These are phyloP conservation scores for Globisporangium uncinulatum DNA, from an alignment of 352 stramenopile genomes.

Conservation along the genomic window DNA sequence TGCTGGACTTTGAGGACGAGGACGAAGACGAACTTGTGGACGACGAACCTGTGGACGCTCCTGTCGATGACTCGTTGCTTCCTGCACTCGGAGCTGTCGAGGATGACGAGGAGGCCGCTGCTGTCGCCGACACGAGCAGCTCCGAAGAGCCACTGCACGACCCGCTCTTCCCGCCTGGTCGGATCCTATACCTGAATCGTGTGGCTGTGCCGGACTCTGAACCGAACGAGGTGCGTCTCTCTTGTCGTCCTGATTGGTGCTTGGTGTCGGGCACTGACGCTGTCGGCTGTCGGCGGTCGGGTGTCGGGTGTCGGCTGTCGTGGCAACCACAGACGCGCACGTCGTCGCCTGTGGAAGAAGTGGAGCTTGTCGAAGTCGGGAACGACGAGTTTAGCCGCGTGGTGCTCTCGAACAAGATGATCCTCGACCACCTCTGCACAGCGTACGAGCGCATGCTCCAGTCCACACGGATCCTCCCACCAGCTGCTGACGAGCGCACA, in stretches of 20 bases:
- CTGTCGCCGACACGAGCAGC: no score
- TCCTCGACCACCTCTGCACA: constrained; percentile 82
- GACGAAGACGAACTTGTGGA: background rate
- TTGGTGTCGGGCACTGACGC: background rate
- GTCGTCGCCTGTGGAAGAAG: constrained; percentile 1
- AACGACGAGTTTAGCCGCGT: constrained; percentile 69
- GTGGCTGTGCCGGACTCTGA: constrained; percentile 8
- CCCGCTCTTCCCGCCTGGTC: constrained; percentile 60
- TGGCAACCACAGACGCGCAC: background rate
- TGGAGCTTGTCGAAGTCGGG: constrained; percentile 61
- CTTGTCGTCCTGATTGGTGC: no score
- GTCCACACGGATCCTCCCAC: constrained; percentile 9
- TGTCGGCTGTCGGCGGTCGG: background rate
- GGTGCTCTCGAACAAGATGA: constrained; percentile 78
- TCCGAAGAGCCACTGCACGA: constrained; percentile 32
- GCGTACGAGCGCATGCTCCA: constrained; percentile 67
- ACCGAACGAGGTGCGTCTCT: background rate
- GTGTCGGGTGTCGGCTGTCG: background rate
- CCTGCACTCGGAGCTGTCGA: background rate
- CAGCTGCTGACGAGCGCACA: background rate
- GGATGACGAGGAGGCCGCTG: background rate
- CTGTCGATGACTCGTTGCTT: constrained; percentile 4
- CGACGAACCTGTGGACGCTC: background rate
- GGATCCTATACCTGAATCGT: constrained; percentile 65
- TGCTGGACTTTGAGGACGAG: background rate